phyloP scores from a whole-genome alignment of 805 yeast genomes.

The Wickerhamiella shivajii region DNA sequence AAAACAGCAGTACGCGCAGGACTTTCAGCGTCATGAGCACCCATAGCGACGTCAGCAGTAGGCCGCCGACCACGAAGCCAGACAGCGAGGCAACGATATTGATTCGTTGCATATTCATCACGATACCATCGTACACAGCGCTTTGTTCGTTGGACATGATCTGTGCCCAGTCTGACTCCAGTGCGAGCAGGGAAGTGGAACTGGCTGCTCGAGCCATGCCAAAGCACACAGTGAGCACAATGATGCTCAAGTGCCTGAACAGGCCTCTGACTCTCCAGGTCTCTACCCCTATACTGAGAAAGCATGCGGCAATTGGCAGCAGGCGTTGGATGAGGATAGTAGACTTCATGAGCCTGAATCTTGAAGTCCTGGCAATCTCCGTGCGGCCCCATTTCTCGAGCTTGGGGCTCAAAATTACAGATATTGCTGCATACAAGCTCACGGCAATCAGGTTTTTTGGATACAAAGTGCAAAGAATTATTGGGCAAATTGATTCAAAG shows the following conservation, averaged over 20 bases:
- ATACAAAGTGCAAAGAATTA: conserved; percentile 12
- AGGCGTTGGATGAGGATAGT: conserved; percentile 5
- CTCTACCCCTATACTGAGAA: background rate
- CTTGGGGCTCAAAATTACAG: conserved; percentile 1
- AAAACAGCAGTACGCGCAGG: conserved; percentile 7
- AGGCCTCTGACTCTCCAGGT: background rate
- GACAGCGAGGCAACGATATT: conserved; percentile 9
- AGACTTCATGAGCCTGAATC: conserved; percentile 3
- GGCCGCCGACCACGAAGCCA: conserved; percentile 12
- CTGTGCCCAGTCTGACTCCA: conserved; percentile 18
- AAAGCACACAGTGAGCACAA: background rate
- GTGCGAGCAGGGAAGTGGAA: conserved; percentile 5
- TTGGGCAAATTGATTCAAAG: conserved; percentile 13
- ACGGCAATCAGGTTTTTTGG: conserved; percentile 9
- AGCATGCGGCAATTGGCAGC: background rate
- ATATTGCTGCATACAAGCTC: conserved; percentile 12
- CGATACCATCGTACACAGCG: conserved; percentile 11
- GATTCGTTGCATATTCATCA: conserved; percentile 9
- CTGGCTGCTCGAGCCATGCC: conserved; percentile 5
- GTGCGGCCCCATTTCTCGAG: conserved; percentile 6
- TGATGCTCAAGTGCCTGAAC: background rate
- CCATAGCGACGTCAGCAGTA: conserved; percentile 4
- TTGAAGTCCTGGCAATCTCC: conserved; percentile 1
- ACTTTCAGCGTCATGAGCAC: conserved; percentile 7
- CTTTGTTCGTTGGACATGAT: conserved; percentile 18